Percentiles rank a stretch among this genome's conserved stretches.
Evolutionary conservation across 257 asterid species (phyloP).

Genomic region (Linaria vulgaris): DNA sequence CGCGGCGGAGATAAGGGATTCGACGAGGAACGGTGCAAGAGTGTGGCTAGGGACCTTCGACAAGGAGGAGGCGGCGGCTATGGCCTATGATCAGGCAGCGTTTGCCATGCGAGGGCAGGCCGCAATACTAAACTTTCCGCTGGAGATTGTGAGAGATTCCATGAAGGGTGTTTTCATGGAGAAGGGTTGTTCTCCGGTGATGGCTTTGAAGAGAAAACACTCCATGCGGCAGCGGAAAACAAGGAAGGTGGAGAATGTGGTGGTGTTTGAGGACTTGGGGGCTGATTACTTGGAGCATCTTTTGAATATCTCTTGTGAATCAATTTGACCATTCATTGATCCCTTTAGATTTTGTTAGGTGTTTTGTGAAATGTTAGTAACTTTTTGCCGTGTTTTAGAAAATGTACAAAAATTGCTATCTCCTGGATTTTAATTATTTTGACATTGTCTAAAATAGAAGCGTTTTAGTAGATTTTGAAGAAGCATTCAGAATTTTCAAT

Average conservation of each 20-base stretch:
- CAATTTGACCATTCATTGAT: too few species aligned
- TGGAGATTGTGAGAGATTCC: constrained; percentile 61
- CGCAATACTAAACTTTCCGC: constrained; percentile 66
- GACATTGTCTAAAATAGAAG: too few species aligned
- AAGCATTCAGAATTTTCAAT: too few species aligned
- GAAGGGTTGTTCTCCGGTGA: constrained; percentile 57
- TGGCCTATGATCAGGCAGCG: constrained; percentile 94
- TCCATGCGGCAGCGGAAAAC: constrained; percentile 45
- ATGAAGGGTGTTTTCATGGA: constrained; percentile 37
- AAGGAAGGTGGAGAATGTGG: constrained; percentile 45
- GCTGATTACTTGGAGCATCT: constrained; percentile 75
- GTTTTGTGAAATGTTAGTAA: too few species aligned
- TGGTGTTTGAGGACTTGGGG: constrained; percentile 80
- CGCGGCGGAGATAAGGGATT: constrained; percentile 87
- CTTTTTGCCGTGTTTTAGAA: too few species aligned
- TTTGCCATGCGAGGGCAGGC: constrained; percentile 62
- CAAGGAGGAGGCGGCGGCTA: constrained; percentile 80
- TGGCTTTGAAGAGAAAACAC: constrained; percentile 73
- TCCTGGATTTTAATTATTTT: too few species aligned
- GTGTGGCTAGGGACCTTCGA: constrained; percentile 88
- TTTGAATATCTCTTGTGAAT: constrained; percentile 33
- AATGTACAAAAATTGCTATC: too few species aligned
- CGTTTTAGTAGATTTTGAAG: too few species aligned
- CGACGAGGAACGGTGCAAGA: constrained; percentile 70
- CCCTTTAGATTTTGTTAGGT: too few species aligned